Conservation (phyloP, 768 basidiomycete genomes). For the Lactarius quietus region DNA sequence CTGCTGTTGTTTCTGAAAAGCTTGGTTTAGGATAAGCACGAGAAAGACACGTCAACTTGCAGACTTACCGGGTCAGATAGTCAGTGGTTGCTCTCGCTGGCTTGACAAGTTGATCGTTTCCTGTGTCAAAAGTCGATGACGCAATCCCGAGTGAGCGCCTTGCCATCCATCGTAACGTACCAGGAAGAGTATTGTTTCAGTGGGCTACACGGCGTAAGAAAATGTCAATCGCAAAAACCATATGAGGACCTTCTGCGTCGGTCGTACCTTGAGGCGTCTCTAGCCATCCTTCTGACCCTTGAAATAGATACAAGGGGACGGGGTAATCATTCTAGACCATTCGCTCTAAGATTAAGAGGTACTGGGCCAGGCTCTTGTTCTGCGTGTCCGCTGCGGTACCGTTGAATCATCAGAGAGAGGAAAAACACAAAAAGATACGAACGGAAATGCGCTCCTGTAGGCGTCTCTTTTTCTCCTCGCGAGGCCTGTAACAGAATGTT, state of each 20-base stretch:
- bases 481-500: conserved; percentile 80
- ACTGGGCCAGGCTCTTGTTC: not conserved
- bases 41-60: not conserved
- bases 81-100: not conserved
- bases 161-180: too few relatives aligned
- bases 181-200: not conserved
- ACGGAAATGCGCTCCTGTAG: conserved; percentile 40
- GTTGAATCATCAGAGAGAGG: not conserved
- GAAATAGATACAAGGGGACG: too few relatives aligned
- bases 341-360: not conserved
- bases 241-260: not conserved
- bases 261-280: too few relatives aligned
- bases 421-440: not conserved
- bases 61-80: not conserved
- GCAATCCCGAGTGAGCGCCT: too few relatives aligned
- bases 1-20: not conserved
- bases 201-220: not conserved
- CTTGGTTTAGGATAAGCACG: not conserved
- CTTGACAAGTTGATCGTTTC: not conserved
- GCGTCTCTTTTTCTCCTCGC: conserved; percentile 73
- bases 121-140: too few relatives aligned
- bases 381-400: not conserved
- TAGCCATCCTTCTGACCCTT: not conserved
- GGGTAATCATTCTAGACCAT: not conserved
- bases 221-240: not conserved